These are phyloP conservation scores for Adansonia madagascariensis DNA, from an alignment of 441 rosid species.

Conservation along the genomic window DNA sequence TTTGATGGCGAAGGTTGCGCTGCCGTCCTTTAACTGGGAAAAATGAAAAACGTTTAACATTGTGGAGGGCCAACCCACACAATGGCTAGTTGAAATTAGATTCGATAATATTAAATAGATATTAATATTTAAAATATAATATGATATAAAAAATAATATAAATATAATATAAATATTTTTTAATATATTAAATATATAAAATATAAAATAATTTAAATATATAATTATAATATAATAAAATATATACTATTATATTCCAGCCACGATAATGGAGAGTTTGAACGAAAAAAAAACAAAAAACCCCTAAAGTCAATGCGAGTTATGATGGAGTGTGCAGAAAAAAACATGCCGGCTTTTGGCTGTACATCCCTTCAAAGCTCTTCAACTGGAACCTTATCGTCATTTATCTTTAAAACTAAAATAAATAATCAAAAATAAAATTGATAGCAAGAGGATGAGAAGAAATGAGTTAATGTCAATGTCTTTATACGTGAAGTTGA, in stretches of 20 bases:
- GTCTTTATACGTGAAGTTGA: too few relatives aligned
- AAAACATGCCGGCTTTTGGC: slow-evolving; percentile 34
- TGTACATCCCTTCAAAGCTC: slow-evolving; percentile 15
- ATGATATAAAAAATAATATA: too few relatives aligned
- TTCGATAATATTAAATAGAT: too few relatives aligned
- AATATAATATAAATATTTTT: too few relatives aligned
- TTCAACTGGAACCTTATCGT: background rate
- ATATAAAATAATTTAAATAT: too few relatives aligned
- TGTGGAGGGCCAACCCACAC: slow-evolving; percentile 9
- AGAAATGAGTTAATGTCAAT: too few relatives aligned
- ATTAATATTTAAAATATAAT: too few relatives aligned
- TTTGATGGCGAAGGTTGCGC: background rate
- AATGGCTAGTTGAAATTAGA: background rate
- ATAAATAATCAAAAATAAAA: background rate
- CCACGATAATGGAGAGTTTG: slow-evolving; percentile 31
- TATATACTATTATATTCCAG: background rate
- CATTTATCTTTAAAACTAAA: background rate
- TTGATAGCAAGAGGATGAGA: too few relatives aligned
- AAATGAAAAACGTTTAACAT: background rate
- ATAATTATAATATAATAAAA: too few relatives aligned
- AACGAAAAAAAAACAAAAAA: background rate
- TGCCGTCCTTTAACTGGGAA: background rate
- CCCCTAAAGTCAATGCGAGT: slow-evolving; percentile 36
- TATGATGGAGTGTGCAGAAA: slow-evolving; percentile 32
- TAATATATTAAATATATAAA: too few relatives aligned